Conservation (phyloP, 2,329 filamentous ascomycete species). For the Cyanodermella asteris region DNA sequence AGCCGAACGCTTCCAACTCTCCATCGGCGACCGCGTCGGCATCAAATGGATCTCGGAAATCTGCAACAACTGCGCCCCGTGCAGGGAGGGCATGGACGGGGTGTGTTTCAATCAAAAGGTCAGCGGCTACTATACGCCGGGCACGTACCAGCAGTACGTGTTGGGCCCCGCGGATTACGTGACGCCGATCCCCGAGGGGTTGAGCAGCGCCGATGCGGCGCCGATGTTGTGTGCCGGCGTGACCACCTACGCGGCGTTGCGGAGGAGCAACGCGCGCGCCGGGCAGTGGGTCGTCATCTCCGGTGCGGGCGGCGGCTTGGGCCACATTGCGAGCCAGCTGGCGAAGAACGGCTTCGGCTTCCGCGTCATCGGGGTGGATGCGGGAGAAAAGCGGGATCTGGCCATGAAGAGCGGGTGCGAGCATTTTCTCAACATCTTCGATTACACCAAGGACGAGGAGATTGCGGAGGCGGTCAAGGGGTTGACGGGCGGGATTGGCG, state of each 20-base stretch:
- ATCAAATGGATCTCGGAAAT: slow-evolving; percentile 44
- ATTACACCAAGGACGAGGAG: slow-evolving; percentile 32
- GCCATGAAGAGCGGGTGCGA: slow-evolving; percentile 40
- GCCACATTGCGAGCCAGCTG: slow-evolving; percentile 38
- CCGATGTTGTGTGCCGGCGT: slow-evolving; percentile 48
- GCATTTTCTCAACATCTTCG: slow-evolving; percentile 43
- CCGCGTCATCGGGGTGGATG: slow-evolving; percentile 44
- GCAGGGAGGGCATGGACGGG: slow-evolving; percentile 31
- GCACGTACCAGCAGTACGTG: slow-evolving; percentile 50
- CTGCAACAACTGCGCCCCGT: slow-evolving; percentile 33
- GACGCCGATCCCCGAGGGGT: slow-evolving; percentile 41
- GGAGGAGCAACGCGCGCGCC: slow-evolving; percentile 34
- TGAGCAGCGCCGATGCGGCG: slow-evolving; percentile 38
- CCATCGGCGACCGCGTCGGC: slow-evolving; percentile 46
- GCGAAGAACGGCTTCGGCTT: slow-evolving; percentile 37
- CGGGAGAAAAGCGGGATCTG: slow-evolving; percentile 36
- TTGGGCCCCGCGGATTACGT: slow-evolving; percentile 43
- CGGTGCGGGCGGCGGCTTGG: slow-evolving; percentile 41
- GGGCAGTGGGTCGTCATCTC: slow-evolving; percentile 40
- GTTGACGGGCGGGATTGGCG: slow-evolving; percentile 35
- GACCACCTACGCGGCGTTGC: slow-evolving; percentile 43
- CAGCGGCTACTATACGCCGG: slow-evolving; percentile 42
- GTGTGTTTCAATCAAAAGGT: slow-evolving; percentile 34
- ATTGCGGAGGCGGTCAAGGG: slow-evolving; percentile 33
- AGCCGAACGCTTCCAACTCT: slow-evolving; percentile 31